Percentiles rank a stretch among this genome's conserved stretches.
Conservation (phyloP, 2,329 filamentous ascomycete genomes). For the Xylaria multiplex region DNA sequence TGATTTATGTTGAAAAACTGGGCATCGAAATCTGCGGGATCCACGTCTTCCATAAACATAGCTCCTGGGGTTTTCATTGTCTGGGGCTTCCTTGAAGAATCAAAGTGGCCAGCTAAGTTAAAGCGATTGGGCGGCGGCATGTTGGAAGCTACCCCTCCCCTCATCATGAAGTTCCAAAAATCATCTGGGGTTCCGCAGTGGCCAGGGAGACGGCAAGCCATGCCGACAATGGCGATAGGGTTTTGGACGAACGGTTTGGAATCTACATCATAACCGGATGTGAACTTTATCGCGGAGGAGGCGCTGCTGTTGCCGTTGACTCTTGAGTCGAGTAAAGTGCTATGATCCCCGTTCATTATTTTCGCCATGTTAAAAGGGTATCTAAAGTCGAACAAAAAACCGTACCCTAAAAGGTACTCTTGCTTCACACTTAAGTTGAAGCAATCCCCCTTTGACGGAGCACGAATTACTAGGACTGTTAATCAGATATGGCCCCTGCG, state of each 20-base stretch:
- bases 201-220: constrained; percentile 26
- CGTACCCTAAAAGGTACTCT: background rate
- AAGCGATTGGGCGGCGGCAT: constrained; percentile 53
- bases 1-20: constrained; percentile 43
- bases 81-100: constrained; percentile 49
- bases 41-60: constrained; percentile 54
- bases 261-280: background rate
- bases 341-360: background rate
- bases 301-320: background rate
- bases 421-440: background rate
- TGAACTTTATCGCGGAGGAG: background rate
- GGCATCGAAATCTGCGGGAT: constrained; percentile 51
- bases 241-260: constrained; percentile 3
- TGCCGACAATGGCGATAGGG: constrained; percentile 24
- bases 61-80: constrained; percentile 51
- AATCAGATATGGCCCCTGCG: background rate
- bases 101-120: constrained; percentile 50
- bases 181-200: constrained; percentile 9
- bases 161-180: constrained; percentile 30
- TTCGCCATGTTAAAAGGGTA: background rate
- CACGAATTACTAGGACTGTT: background rate
- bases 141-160: constrained; percentile 29
- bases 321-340: background rate
- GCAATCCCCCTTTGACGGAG: background rate
- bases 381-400: background rate